A percentile compares a stretch with the other conserved stretches of the same genome.
Conservation (phyloP, 257 asterid genomes). For the Jacaranda copaia region DNA sequence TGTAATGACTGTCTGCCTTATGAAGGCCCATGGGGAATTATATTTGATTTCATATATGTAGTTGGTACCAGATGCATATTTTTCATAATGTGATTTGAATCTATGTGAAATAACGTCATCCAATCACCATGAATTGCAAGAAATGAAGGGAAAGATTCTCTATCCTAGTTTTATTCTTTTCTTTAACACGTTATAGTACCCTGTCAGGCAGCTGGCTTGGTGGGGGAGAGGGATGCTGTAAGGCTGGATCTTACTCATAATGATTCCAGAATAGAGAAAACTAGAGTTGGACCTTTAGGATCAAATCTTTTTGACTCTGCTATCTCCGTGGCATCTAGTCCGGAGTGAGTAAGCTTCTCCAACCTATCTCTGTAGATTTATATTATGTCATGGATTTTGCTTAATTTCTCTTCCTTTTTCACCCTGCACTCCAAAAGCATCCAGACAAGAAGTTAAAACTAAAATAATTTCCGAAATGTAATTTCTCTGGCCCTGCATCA, state of each 20-base stretch:
- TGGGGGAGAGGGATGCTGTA: slow-evolving; percentile 58
- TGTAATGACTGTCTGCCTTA: background rate
- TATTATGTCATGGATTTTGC: background rate
- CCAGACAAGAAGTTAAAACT: background rate
- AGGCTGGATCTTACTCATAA: slow-evolving; percentile 82
- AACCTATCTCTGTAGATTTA: slow-evolving; percentile 40
- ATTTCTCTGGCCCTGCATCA: slow-evolving; percentile 4
- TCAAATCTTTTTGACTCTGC: slow-evolving; percentile 95
- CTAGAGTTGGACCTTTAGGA: slow-evolving; percentile 94
- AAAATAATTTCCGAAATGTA: background rate
- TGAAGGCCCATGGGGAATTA: background rate
- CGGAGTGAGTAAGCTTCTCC: slow-evolving; percentile 98
- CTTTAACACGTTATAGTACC: slow-evolving; percentile 18
- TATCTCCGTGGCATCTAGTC: slow-evolving; percentile 71
- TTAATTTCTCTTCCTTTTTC: slow-evolving; percentile 12
- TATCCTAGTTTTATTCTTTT: slow-evolving; percentile 14
- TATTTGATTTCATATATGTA: background rate
- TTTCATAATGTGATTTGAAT: background rate
- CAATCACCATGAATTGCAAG: slow-evolving; percentile 5
- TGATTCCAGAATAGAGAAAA: slow-evolving; percentile 62
- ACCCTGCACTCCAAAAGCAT: slow-evolving; percentile 8
- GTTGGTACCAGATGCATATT: background rate
- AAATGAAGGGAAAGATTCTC: background rate
- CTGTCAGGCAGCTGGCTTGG: slow-evolving; percentile 68
- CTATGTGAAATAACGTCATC: background rate